Evolutionary conservation across 345 rosid species (phyloP), one percentile per base, ranked within the genome.

Genomic region (Abelmoschus esculentus): DNA sequence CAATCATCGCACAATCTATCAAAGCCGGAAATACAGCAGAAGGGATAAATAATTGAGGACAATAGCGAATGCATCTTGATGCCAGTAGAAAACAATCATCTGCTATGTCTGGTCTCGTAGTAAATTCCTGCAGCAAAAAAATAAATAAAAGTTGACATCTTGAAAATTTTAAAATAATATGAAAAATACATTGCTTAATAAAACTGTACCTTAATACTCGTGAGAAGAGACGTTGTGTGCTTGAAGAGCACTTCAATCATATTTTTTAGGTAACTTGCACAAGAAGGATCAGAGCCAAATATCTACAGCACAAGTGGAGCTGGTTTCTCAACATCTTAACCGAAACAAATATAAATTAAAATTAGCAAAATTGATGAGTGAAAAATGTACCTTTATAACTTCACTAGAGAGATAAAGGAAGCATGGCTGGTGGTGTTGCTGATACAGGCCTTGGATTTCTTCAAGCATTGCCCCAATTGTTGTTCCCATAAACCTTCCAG

Each of bases 401-500:
- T 96, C 99, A 79, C 99, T 96, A 47, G 98, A 89, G 60, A 96
- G 90, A 74, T 96, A 96, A 55, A 96, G 99, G 85, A 96, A 96
- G 85, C 98, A 96, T 4, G 99, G 93, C 78, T 96, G 99, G 78
- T 92, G 96, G 59, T 92, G 97, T 74, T 84, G 96, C 75, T 86
- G 96, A 83, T 87, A 96, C 53, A 89, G 87, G 77, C 83, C 87
- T 64, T 96, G 98, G 50, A 96, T 91, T 78, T 92, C 97, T 78
- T 86, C 92, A 42, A 96, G 89, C 89, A 92, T 92, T 67, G 86
- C 97, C 74, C 98, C 99, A 47, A 96, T 92, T 59, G 96, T 96
- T 66, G 83, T 77, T 61, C 93, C 92, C 92, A 96, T 96, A 80
- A 84, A 89, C 80, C 93, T 92, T 81, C 90, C 89, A 28, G 98